Base-by-base conservation (phyloP, 495 filamentous ascomycete genomes). In the Trichoderma asperelloides region DNA sequence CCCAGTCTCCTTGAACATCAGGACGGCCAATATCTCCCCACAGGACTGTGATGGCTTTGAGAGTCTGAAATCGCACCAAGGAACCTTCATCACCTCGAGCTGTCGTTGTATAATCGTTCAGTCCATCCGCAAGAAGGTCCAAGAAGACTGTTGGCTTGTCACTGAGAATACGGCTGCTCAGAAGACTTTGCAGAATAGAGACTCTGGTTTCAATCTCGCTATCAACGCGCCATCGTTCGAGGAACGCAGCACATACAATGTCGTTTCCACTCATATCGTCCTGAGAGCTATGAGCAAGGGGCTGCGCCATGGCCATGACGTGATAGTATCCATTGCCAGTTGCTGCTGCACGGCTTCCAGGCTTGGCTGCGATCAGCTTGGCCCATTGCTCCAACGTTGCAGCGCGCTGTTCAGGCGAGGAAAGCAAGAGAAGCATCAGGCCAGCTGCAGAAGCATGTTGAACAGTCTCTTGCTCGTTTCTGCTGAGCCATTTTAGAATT, bases 81-180 rank as follows among this genome's bases (percentile, higher is more conserved):
- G 92, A 96, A 4, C 95, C 95, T 65, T 97, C 82, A 72, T 99
- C 95, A 15, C 95, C 96, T 11, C 92, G 83, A 49, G 90, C 84
- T 70, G 90, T 92, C 12, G 90, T 91, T 0, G 91, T 93, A 70
- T 98, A 97, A 73, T 99, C 93, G 66, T 95, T 89, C 55, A 98
- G 74, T 12, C 81, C 88, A 70, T 73, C 80, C 25, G 68, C 77
- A 39, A 84, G 78, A 28, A 82, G 74, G 47, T 72, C 67, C 0
- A 80, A 64, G 49, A 86, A 77, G 15, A 71, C 63, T 3, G 41
- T 64, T 3, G 74, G 68, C 47, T 75, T 75, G 28, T 77, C 68
- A 57, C 41, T 66, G 0, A 84, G 73, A 15, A 82, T 65, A 5
- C 71, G 76, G 33, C 80, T 84, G 4, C 75, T 78, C 0, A 80